Evolutionary conservation across 164 flowering plant species (phyloP).

Genomic region (Chloranthus sessilifolius): DNA sequence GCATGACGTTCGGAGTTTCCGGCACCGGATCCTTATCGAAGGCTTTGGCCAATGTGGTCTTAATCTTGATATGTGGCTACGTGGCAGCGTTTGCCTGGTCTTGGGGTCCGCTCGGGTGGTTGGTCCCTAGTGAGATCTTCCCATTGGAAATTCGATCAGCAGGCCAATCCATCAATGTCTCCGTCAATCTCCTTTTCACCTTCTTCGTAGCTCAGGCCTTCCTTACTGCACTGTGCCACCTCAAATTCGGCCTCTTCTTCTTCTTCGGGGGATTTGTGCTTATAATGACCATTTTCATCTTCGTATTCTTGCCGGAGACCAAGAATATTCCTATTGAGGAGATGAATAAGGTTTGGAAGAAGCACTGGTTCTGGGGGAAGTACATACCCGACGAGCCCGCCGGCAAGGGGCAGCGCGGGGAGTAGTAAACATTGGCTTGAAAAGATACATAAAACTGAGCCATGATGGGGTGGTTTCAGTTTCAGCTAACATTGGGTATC

Average conservation of each 20-base stretch:
- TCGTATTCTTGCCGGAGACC: conserved; percentile 24
- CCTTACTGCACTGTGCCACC: conserved; percentile 19
- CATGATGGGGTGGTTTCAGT: too few relatives aligned
- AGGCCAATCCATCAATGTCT: conserved; percentile 22
- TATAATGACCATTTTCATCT: conserved; percentile 19
- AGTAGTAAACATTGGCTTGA: too few relatives aligned
- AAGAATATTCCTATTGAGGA: conserved; percentile 21
- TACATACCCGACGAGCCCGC: conserved; percentile 14
- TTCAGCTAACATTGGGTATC: too few relatives aligned
- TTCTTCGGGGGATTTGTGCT: conserved; percentile 18
- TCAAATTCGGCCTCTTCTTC: conserved; percentile 23
- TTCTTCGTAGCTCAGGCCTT: conserved; percentile 21
- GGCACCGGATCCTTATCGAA: conserved; percentile 14
- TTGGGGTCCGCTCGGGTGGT: conserved; percentile 26
- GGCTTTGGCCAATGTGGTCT: conserved; percentile 7
- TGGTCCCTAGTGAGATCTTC: conserved; percentile 24
- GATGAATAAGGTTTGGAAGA: conserved; percentile 18
- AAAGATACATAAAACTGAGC: too few relatives aligned
- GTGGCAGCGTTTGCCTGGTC: conserved; percentile 24
- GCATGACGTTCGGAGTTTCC: conserved; percentile 14
- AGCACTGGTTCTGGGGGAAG: conserved; percentile 24
- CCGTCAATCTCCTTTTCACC: conserved; percentile 21
- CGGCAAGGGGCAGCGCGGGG: too few relatives aligned
- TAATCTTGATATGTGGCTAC: conserved; percentile 18
- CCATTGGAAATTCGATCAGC: conserved; percentile 22